These are phyloP conservation scores for Bryoglossum gracile DNA, from an alignment of 495 filamentous ascomycete genomes.

Conservation along the genomic window DNA sequence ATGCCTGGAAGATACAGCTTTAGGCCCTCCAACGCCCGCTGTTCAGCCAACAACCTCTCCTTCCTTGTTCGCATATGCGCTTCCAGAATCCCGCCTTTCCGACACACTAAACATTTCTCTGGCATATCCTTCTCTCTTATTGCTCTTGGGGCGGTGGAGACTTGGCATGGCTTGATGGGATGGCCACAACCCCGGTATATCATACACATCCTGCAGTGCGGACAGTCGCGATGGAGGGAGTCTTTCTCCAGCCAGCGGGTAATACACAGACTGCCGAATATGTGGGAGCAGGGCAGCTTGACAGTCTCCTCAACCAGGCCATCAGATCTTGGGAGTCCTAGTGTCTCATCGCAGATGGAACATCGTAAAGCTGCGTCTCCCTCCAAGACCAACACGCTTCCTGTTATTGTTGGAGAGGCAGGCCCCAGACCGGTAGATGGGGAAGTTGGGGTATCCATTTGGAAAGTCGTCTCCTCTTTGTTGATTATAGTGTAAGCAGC, in stretches of 20 bases:
- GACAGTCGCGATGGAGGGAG: slow-evolving; percentile 20
- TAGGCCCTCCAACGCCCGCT: slow-evolving; percentile 28
- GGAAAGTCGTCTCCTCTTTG: not conserved
- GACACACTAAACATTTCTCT: slow-evolving; percentile 14
- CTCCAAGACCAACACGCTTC: not conserved
- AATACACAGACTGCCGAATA: slow-evolving; percentile 21
- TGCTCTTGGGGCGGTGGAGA: not conserved
- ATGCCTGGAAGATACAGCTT: slow-evolving; percentile 9
- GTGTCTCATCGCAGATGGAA: slow-evolving; percentile 12
- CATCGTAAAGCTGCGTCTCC: not conserved
- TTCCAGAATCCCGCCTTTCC: slow-evolving; percentile 1
- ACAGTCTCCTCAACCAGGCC: slow-evolving; percentile 7
- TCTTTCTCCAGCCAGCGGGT: slow-evolving; percentile 18
- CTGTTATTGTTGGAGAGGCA: no score
- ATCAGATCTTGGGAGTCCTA: not conserved
- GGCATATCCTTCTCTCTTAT: slow-evolving; percentile 15
- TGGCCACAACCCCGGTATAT: slow-evolving; percentile 21
- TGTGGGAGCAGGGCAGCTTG: slow-evolving; percentile 21
- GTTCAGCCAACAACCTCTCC: slow-evolving; percentile 5
- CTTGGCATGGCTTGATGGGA: slow-evolving; percentile 4
- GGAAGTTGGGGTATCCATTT: not conserved
- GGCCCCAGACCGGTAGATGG: no score
- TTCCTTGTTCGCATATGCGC: slow-evolving; percentile 1
- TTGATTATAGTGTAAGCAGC: not conserved
- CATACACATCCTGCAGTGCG: slow-evolving; percentile 20